Conservation (phyloP, 1,139 yeast genomes). For the Suhomyces anneliseae region DNA sequence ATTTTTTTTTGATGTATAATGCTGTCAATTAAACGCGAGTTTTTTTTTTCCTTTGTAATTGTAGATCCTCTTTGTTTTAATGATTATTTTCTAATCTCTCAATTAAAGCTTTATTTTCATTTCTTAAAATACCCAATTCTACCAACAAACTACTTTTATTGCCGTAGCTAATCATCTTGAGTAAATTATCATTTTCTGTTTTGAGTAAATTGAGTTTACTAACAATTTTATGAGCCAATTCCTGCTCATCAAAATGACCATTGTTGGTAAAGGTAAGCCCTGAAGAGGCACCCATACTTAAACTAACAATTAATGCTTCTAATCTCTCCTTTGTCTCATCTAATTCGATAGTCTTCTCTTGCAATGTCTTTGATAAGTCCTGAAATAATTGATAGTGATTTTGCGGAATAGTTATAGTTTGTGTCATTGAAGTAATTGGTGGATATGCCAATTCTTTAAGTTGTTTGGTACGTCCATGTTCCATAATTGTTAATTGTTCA, state of each 20-base stretch:
- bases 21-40: background rate
- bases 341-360: slow-evolving; percentile 54
- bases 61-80: too few relatives aligned
- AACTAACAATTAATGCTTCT: slow-evolving; percentile 55
- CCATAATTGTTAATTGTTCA: slow-evolving; percentile 26
- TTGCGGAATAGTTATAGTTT: slow-evolving; percentile 30
- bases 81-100: slow-evolving; percentile 3
- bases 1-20: background rate
- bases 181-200: slow-evolving; percentile 69
- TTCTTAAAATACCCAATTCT: slow-evolving; percentile 61
- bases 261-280: slow-evolving; percentile 32
- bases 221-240: slow-evolving; percentile 73
- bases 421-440: slow-evolving; percentile 5
- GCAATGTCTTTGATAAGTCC: slow-evolving; percentile 51
- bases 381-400: slow-evolving; percentile 50
- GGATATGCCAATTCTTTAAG: slow-evolving; percentile 8
- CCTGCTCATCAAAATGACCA: slow-evolving; percentile 71
- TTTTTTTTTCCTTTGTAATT: background rate
- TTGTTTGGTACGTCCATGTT: slow-evolving; percentile 16
- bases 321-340: slow-evolving; percentile 59
- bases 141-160: slow-evolving; percentile 69
- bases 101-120: slow-evolving; percentile 23
- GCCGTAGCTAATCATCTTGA: slow-evolving; percentile 70
- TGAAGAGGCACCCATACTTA: slow-evolving; percentile 18
- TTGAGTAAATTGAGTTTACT: slow-evolving; percentile 61